phyloP scores from a whole-genome alignment of 805 yeast species.

The Suhomyces emberorum region DNA sequence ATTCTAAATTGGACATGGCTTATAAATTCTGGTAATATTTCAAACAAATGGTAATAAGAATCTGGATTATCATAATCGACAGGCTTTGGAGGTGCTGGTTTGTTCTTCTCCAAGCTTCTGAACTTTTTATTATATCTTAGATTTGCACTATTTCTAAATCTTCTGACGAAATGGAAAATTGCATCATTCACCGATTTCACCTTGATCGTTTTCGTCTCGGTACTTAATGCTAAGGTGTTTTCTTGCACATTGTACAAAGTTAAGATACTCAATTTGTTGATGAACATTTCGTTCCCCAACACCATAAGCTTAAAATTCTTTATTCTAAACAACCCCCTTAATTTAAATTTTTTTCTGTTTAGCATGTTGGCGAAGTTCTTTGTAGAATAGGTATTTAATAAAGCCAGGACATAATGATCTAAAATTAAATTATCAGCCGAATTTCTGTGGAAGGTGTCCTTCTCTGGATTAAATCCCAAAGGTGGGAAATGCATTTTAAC shows the following conservation, averaged over 20 bases:
- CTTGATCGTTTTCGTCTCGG: constrained; percentile 24
- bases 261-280: constrained; percentile 27
- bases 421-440: constrained; percentile 26
- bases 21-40: constrained; percentile 27
- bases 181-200: constrained; percentile 35
- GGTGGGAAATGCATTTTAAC: constrained; percentile 30
- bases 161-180: constrained; percentile 33
- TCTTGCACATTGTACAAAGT: constrained; percentile 24
- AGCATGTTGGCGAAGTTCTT: constrained; percentile 16
- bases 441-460: constrained; percentile 14
- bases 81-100: not conserved
- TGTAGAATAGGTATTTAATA: constrained; percentile 27
- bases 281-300: constrained; percentile 26
- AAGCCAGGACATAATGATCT: constrained; percentile 18
- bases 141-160: constrained; percentile 27
- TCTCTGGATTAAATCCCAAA: constrained; percentile 13
- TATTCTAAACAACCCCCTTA: constrained; percentile 27
- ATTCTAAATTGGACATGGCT: constrained; percentile 25
- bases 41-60: constrained; percentile 20
- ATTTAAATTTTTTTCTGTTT: constrained; percentile 7
- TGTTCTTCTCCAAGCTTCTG: not conserved
- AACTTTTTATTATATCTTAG: constrained; percentile 18
- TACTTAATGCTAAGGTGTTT: constrained; percentile 19
- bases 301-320: constrained; percentile 29
- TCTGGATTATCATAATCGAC: not conserved